phyloP scores from a whole-genome alignment of 2,329 filamentous ascomycete genomes.

The Calonectria naviculata region DNA sequence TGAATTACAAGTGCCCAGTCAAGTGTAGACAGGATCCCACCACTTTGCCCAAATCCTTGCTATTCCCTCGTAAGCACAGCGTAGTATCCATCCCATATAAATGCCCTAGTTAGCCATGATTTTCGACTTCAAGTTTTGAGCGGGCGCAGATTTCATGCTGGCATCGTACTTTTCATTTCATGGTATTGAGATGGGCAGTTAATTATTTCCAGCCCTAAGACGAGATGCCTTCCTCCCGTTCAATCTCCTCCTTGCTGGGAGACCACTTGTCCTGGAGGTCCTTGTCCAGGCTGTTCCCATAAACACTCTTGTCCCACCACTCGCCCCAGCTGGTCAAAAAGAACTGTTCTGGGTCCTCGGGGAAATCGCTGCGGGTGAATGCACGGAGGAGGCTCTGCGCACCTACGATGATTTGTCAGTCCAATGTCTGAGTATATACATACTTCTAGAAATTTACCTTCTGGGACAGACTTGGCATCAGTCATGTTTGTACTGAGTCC shows the following conservation, averaged over 20 bases:
- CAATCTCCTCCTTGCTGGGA: constrained; percentile 58
- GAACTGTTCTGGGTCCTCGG: constrained; percentile 61
- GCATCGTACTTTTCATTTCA: background rate
- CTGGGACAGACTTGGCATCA: constrained; percentile 59
- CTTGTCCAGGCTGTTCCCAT: constrained; percentile 55
- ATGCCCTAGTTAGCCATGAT: background rate
- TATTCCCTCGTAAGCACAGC: background rate
- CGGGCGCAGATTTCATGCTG: background rate
- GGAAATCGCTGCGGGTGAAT: constrained; percentile 57
- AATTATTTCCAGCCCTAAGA: too few relatives aligned
- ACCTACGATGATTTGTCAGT: constrained; percentile 44
- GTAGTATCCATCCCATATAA: background rate
- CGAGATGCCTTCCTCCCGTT: constrained; percentile 51
- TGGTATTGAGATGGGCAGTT: background rate
- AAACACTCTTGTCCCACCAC: constrained; percentile 62
- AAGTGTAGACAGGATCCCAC: background rate
- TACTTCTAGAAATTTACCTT: constrained; percentile 49
- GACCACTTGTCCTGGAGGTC: constrained; percentile 63
- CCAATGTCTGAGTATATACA: background rate
- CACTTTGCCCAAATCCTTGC: background rate
- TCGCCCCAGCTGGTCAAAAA: constrained; percentile 68
- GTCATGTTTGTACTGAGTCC: constrained; percentile 49
- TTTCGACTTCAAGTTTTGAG: background rate
- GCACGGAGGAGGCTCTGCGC: constrained; percentile 58
- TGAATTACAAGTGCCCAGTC: background rate